Evolutionary conservation across 441 rosid genomes (phyloP), one percentile per base, ranked within the genome.

Genomic region (Syzygium syzygioides): DNA sequence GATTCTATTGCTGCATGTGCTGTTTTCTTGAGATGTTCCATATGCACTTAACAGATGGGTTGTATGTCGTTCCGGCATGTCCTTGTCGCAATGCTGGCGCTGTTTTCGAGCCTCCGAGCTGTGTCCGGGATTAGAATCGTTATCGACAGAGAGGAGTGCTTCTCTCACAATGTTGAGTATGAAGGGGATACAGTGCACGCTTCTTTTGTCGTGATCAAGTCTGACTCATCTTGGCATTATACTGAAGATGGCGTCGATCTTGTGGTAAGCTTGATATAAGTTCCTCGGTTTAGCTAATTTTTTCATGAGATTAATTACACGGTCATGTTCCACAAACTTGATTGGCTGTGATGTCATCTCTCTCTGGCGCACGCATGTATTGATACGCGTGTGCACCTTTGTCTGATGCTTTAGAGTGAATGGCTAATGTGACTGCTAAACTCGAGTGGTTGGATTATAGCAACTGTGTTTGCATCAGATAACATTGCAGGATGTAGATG

Each of bases 121-220:
- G 95, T 90, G 76, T 87, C 85, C 18, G 98, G 94, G 59, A 94
- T 95, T 88, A 93, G 97, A 93, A 94, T 96, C 17, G 94, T 94
- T 89, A 93, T 96, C 20, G 96, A 96, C 56, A 93, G 94, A 88
- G 98, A 95, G 90, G 98, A 96, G 86, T 96, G 98, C 84, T 92
- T 95, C 92, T 93, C 96, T 86, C 93, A 94, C 87, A 92, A 96
- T 91, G 95, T 95, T 86, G 91, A 96, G 87, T 95, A 94, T 86
- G 96, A 93, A 79, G 96, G 96, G 53, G 97, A 94, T 86, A 93
- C 94, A 0, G 92, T 95, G 89, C 96, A 95, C 88, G 91, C 86
- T 71, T 96, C 97, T 4, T 95, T 94, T 89, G 97, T 95, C 7
- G 95, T 96, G 71, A 89, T 96, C 68, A 94, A 94, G 94, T 89